Percentiles rank a stretch among this genome's conserved stretches.
phyloP scores from a whole-genome alignment of 345 rosid species.

The Citrus cavaleriei region DNA sequence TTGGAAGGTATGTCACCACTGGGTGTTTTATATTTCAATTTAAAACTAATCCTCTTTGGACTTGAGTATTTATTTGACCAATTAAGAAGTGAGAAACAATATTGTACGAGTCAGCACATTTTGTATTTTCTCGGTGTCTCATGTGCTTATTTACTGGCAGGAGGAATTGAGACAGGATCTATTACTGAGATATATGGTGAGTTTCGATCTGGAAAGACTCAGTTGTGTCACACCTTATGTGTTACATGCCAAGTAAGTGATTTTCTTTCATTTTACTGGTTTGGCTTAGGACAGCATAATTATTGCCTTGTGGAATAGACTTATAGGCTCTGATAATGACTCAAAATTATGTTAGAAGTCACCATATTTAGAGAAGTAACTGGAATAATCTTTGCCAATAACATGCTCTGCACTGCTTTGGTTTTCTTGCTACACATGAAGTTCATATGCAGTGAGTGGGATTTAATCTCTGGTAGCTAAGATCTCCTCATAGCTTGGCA shows the following conservation, averaged over 20 bases:
- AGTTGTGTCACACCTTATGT: constrained; percentile 93
- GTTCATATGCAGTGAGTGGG: not conserved
- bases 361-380: not conserved
- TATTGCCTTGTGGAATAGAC: not conserved
- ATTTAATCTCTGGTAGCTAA: not conserved
- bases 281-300: not conserved
- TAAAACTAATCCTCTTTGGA: not conserved
- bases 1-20: constrained; percentile 59
- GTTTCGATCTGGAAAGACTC: constrained; percentile 97
- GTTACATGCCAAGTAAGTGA: constrained; percentile 89
- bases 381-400: not conserved
- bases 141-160: constrained; percentile 29
- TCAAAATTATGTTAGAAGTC: not conserved
- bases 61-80: not conserved
- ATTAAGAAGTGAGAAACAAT: not conserved
- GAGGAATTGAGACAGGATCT: constrained; percentile 96
- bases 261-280: constrained; percentile 5
- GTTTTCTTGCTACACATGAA: not conserved
- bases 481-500: not conserved
- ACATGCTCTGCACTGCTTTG: not conserved
- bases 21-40: not conserved
- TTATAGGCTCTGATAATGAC: not conserved
- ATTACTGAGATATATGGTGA: constrained; percentile 96
- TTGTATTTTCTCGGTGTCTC: constrained; percentile 1
- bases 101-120: not conserved